These are phyloP conservation scores for Pythium monospermum DNA, from an alignment of 352 stramenopile genomes.

Conservation along the genomic window DNA sequence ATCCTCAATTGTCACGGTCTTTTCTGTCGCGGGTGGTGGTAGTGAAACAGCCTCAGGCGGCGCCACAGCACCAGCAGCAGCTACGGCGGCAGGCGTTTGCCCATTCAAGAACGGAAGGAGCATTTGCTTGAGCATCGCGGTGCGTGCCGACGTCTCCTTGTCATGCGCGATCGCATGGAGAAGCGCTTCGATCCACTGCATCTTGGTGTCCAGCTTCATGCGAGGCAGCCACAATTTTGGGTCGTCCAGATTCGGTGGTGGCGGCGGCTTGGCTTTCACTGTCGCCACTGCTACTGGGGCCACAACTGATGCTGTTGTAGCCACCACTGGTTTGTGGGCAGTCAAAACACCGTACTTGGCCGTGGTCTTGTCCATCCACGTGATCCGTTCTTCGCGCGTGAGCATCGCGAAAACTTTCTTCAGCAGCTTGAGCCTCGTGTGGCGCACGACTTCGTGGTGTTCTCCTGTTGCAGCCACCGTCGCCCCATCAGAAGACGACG, in stretches of 20 bases:
- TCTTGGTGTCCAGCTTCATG: conserved; percentile 55
- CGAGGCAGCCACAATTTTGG: conserved; percentile 21
- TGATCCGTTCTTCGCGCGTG: conserved; percentile 35
- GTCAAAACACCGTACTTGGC: conserved; percentile 27
- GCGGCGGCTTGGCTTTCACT: conserved; percentile 16
- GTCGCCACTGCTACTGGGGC: too few relatives aligned
- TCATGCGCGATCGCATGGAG: conserved; percentile 35
- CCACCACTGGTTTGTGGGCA: conserved; percentile 13
- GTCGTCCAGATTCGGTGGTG: conserved; percentile 28
- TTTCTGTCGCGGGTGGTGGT: conserved; percentile 13
- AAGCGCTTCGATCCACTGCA: conserved; percentile 55
- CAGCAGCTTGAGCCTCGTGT: conserved; percentile 37
- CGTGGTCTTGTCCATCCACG: conserved; percentile 50
- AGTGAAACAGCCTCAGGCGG: background rate
- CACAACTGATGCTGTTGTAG: too few relatives aligned
- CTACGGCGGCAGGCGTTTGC: conserved; percentile 20
- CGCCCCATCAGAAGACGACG: too few relatives aligned
- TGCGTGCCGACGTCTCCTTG: conserved; percentile 36
- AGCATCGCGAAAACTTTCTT: conserved; percentile 59
- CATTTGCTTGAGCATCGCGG: conserved; percentile 41
- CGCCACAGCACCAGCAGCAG: too few relatives aligned
- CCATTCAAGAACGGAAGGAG: conserved; percentile 46
- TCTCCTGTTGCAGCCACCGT: too few relatives aligned
- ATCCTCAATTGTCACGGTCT: conserved; percentile 2
- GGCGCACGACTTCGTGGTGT: background rate